These are phyloP conservation scores for Agaricus subrufescens DNA, from an alignment of 768 basidiomycete genomes.

Conservation along the genomic window DNA sequence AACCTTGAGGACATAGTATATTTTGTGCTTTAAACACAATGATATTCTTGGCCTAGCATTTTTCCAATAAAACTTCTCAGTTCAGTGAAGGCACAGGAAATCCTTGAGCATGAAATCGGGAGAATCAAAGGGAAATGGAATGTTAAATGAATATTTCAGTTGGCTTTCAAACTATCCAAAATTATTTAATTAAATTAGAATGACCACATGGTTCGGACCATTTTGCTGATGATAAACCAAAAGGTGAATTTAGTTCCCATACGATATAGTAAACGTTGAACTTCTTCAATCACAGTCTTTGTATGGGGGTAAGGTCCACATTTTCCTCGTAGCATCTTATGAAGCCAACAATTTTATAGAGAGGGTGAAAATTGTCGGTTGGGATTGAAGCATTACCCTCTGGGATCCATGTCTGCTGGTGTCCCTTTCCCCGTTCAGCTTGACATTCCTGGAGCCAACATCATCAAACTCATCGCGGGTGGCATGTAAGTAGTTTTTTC, in stretches of 20 bases:
- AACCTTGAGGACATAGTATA: too few relatives aligned
- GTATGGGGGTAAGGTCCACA: conserved; percentile 43
- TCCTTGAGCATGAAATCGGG: too few relatives aligned
- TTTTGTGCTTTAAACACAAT: too few relatives aligned
- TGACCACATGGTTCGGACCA: too few relatives aligned
- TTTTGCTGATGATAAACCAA: too few relatives aligned
- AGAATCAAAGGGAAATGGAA: too few relatives aligned
- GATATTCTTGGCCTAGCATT: too few relatives aligned
- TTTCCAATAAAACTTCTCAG: too few relatives aligned
- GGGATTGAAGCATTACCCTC: conserved; percentile 40
- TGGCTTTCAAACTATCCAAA: too few relatives aligned
- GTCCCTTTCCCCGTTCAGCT: conserved; percentile 67
- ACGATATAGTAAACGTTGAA: not conserved
- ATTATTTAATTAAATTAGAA: too few relatives aligned
- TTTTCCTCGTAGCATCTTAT: not conserved
- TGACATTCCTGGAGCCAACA: conserved; percentile 50
- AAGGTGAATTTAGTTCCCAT: conserved; percentile 44
- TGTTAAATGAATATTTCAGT: too few relatives aligned
- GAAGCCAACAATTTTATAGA: conserved; percentile 29
- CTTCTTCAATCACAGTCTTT: conserved; percentile 28
- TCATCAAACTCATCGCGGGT: conserved; percentile 73
- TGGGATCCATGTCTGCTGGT: conserved; percentile 22
- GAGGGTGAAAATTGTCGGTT: conserved; percentile 59
- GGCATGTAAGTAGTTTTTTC: conserved; percentile 58
- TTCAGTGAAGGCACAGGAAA: too few relatives aligned